Evolutionary conservation across 129 eudicot species (phyloP), one percentile per base, ranked within the genome.

Genomic region (Pulicaria dysenterica): DNA sequence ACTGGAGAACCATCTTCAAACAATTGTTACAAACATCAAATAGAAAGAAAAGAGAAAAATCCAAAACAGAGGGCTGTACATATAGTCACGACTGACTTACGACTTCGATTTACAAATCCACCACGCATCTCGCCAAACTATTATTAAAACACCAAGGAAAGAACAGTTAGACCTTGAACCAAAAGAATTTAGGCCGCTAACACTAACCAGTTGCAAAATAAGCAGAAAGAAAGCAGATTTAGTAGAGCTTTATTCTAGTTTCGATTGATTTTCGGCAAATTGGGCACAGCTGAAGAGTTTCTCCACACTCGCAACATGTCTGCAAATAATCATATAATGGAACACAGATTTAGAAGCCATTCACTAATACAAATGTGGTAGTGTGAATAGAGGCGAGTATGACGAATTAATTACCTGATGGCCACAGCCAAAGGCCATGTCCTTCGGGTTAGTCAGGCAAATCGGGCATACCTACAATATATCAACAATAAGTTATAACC

Each of bases 401-500:
- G 3, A 61, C 31, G 62, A 56, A 40, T 39, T 74, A 31, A 44
- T 49, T 87, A 93, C 99, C 99, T 95, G 97, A 75, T 95, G 99
- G 11, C 99, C 99, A 64, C 99, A 90, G 51, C 97, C 97, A 75
- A 95, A 95, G 40, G 99, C 99, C 99, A 95, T 90, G 75, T 95
- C 94, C 72, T 95, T 95, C n/a, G 90, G 83, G 73, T 88, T 88
- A 31, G 76, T 84, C n/a, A 95, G 87, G 88, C 99, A 95, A 46
- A 95, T 88, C 62, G 99, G 97, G 69, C 99, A 95, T 19, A 88
- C 61, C 97, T 95, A 86, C 58, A 77, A 73, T 34, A 14, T 40
- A 17, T 48, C 31, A 24, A 24, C 31, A 24, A 24, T 24, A 24
- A 24, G 31, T 24, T 24, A 24, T 24, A 0, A 24, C 31, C 31